Evolutionary conservation across 1,284 basidiomycete genomes (phyloP).

Genomic region (Trichosporon coremiiforme): DNA sequence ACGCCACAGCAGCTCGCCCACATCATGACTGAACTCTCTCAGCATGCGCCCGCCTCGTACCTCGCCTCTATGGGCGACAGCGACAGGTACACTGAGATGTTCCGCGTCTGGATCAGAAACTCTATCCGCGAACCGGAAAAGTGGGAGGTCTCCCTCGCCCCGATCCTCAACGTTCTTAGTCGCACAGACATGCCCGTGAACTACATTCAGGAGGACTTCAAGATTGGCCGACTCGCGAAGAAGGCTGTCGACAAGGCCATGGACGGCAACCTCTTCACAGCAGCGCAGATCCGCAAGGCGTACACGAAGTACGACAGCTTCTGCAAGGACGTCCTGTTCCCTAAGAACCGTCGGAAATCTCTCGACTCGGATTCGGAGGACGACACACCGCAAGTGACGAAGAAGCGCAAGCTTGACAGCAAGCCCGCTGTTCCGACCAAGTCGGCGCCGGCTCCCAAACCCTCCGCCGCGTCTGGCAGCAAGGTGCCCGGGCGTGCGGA

Average conservation of each 20-base stretch:
- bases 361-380: constrained; percentile 23
- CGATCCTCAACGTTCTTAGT: constrained; percentile 35
- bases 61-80: constrained; percentile 41
- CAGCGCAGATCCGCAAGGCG: constrained; percentile 33
- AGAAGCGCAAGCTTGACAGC: constrained; percentile 36
- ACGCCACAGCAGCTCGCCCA: constrained; percentile 36
- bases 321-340: constrained; percentile 28
- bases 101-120: constrained; percentile 37
- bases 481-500: constrained; percentile 24
- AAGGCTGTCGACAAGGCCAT: constrained; percentile 26
- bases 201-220: constrained; percentile 33
- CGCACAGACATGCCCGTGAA: constrained; percentile 47
- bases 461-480: constrained; percentile 7
- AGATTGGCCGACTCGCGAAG: constrained; percentile 33
- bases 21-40: constrained; percentile 32
- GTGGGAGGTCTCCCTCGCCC: constrained; percentile 39
- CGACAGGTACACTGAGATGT: constrained; percentile 32
- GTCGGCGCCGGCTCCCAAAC: constrained; percentile 5
- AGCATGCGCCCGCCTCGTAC: constrained; percentile 36
- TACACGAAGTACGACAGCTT: constrained; percentile 33
- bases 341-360: constrained; percentile 23
- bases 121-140: constrained; percentile 32
- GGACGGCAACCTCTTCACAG: constrained; percentile 25
- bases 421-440: background rate
- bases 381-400: constrained; percentile 18